Evolutionary conservation across 225 moss, liverwort and hornwort species (phyloP).

Genomic region (Lunularia cruciata): DNA sequence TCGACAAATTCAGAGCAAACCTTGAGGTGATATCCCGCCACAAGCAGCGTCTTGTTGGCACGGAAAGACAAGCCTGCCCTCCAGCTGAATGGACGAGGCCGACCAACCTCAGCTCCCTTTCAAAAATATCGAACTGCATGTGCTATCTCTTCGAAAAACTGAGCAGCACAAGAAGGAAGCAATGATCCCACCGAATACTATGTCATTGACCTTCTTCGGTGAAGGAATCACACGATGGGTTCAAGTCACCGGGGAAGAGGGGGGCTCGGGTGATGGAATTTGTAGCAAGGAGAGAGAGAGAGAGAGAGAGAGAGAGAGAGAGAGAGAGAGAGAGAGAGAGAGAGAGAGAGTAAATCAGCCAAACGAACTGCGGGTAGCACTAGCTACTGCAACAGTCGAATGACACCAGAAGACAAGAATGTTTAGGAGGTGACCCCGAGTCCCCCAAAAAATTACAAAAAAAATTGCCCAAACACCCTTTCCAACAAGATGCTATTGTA

Average conservation of each 20-base stretch:
- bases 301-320: slow-evolving; percentile 23
- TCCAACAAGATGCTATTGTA: slow-evolving; percentile 6
- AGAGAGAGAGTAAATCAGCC: slow-evolving; percentile 21
- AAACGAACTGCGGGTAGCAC: slow-evolving; percentile 1
- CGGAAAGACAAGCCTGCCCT: slow-evolving; percentile 12
- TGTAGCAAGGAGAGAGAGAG: not conserved
- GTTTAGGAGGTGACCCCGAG: slow-evolving; percentile 18
- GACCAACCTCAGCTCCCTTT: slow-evolving; percentile 19
- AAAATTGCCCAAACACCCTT: not conserved
- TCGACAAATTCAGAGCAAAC: slow-evolving; percentile 13
- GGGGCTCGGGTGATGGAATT: slow-evolving; percentile 16
- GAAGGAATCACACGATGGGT: slow-evolving; percentile 6
- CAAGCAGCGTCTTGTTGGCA: slow-evolving; percentile 17
- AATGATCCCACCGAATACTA: slow-evolving; percentile 17
- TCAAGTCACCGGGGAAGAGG: slow-evolving; percentile 9
- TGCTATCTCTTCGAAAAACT: slow-evolving; percentile 23
- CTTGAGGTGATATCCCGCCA: slow-evolving; percentile 12
- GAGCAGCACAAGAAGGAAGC: slow-evolving; percentile 25
- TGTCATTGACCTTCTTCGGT: slow-evolving; percentile 15
- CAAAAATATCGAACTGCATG: slow-evolving; percentile 3
- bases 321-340: slow-evolving; percentile 23
- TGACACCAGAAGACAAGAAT: slow-evolving; percentile 2
- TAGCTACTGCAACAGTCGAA: not conserved
- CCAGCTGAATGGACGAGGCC: slow-evolving; percentile 7
- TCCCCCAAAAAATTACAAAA: slow-evolving; percentile 10